Base-by-base conservation (phyloP, 805 yeast genomes). In the Suhomyces pyralidae region DNA sequence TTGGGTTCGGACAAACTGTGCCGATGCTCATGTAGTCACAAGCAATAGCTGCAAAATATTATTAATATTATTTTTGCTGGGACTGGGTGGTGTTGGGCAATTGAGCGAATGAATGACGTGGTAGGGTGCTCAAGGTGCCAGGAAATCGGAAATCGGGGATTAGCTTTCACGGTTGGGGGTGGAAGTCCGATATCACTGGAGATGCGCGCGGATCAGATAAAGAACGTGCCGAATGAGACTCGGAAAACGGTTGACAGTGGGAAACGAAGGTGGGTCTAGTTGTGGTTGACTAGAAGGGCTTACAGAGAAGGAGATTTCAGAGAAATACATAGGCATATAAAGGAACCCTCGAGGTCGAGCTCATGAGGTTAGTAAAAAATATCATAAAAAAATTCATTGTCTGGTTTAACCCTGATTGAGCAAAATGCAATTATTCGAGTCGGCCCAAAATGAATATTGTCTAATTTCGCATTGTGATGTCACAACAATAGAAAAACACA, bases 331-430 rank as follows among this genome's bases (percentile, higher is more conserved):
- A 5, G 26, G 19, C 22, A 24, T 42, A 42, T 42, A 42, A 42
- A 42, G 19, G 25, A 20, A 14, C 19, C 7, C 25, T 22, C 22
- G 26, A 20, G 12, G n/a, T 42, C 3, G 24, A 38, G 42, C 24
- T 32, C 36, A n/a, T 32, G 17, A 38, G 12, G 17, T 19, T 28
- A 3, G 15, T 19, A 40, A 20, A 22, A 19, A 20, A 42, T 42
- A n/a, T 20, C 19, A 24, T 12, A 42, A 42, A 42, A 17, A 42
- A 22, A 42, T 20, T 30, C 24, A 42, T 42, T 42, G 45, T 42
- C n/a, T 22, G 15, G 36, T 32, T 34, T 36, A 46, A 36, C 30
- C 49, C 43, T 34, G 43, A 15, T 46, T 36, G 32, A 46, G 49
- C n/a, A 46, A 46, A 10, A 40, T 20, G 24, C 36, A 40, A 32